phyloP scores from a whole-genome alignment of 805 yeast species.

The Candida montana region DNA sequence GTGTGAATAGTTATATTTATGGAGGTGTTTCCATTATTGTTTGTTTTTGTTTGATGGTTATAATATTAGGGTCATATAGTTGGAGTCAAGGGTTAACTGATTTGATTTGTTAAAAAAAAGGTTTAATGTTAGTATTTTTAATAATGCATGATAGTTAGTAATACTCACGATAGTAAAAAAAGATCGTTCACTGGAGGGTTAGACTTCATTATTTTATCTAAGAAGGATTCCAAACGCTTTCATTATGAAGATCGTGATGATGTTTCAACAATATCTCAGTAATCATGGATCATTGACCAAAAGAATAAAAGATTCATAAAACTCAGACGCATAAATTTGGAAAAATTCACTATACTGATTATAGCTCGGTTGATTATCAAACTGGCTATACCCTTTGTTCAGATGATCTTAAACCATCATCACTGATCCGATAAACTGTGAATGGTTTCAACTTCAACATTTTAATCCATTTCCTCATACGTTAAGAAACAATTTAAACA shows the following conservation, averaged over 20 bases:
- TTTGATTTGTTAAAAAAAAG: conserved; percentile 16
- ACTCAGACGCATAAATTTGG: conserved; percentile 20
- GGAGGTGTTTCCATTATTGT: conserved; percentile 40
- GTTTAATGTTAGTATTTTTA: neutral
- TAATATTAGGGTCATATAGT: conserved; percentile 65
- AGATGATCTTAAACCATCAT: no score
- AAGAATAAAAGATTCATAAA: neutral
- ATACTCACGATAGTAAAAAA: no score
- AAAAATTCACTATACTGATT: conserved; percentile 17
- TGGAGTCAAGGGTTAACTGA: conserved; percentile 54
- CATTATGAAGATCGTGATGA: neutral
- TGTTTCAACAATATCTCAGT: no score
- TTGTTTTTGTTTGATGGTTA: conserved; percentile 44
- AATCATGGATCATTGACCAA: neutral
- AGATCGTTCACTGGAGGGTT: conserved; percentile 12
- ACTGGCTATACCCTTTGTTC: conserved; percentile 21
- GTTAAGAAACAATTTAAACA: neutral
- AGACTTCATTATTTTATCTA: conserved; percentile 3
- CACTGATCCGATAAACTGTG: no score
- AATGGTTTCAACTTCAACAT: no score
- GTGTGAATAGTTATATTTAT: conserved; percentile 43
- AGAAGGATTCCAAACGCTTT: neutral
- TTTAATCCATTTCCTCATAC: no score
- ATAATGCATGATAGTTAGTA: no score
- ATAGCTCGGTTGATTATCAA: conserved; percentile 10